Evolutionary conservation across 768 basidiomycete genomes (phyloP).

Genomic region (Candolleomyces aberdarensis): DNA sequence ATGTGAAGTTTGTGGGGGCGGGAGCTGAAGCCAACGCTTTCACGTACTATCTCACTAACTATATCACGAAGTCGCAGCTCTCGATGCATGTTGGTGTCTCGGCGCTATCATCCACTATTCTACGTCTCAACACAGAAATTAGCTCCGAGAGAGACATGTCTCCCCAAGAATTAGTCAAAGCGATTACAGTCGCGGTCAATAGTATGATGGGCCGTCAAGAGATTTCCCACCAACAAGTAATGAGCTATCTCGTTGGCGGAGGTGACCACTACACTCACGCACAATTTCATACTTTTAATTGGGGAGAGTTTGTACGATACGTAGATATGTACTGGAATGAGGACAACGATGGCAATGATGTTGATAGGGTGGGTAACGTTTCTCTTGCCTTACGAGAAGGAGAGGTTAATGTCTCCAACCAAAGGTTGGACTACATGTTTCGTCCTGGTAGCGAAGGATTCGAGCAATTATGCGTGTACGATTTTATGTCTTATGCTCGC

Average conservation of each 20-base stretch:
- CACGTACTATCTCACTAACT: conserved; percentile 34
- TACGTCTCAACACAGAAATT: neutral
- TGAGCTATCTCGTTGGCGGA: neutral
- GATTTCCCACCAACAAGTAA: too few species aligned
- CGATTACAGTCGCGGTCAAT: conserved; percentile 10
- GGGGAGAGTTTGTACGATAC: neutral
- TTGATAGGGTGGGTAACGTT: neutral
- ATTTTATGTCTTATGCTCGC: neutral
- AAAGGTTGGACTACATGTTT: neutral
- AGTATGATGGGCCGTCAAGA: conserved; percentile 2
- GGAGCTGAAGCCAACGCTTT: conserved; percentile 28
- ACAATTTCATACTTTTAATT: neutral
- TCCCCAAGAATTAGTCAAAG: too few species aligned
- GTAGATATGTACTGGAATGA: neutral
- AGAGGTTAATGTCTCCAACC: neutral
- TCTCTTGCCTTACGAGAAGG: neutral
- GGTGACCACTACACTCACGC: neutral
- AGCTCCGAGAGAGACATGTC: neutral
- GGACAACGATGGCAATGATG: neutral
- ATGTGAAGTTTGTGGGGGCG: conserved; percentile 31
- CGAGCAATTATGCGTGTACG: neutral
- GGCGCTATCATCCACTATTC: conserved; percentile 11
- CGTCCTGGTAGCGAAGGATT: neutral
- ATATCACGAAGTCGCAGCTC: conserved; percentile 30
- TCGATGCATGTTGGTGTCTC: conserved; percentile 16